A percentile compares a stretch with the other conserved stretches of the same genome.
These are phyloP conservation scores for Pyrus bretschneideri DNA, from an alignment of 306 rosid genomes.

Conservation along the genomic window DNA sequence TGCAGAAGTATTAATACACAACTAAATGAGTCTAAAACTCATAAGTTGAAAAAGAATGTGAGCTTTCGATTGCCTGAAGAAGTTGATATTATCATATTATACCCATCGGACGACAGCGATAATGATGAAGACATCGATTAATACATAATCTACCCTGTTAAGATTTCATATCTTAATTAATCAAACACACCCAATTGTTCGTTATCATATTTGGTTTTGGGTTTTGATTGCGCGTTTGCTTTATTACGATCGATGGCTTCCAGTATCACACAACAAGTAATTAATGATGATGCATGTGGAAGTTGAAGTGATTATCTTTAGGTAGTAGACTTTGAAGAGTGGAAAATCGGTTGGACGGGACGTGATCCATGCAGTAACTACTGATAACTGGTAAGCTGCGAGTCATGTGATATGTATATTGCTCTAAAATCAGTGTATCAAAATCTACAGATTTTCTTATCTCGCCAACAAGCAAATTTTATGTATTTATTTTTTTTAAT, in stretches of 20 bases:
- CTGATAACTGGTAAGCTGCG: background rate
- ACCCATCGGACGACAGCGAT: slow-evolving; percentile 4
- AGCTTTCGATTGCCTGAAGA: slow-evolving; percentile 28
- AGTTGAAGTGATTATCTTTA: too few species aligned
- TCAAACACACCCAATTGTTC: background rate
- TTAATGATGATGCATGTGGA: background rate
- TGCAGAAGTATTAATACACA: background rate
- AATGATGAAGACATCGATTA: background rate
- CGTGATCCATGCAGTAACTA: too few species aligned
- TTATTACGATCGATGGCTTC: too few species aligned
- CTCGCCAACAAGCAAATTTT: background rate
- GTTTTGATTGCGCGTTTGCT: background rate
- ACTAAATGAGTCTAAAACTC: background rate
- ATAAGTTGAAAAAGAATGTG: slow-evolving; percentile 23
- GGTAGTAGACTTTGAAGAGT: too few species aligned
- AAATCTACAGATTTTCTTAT: too few species aligned
- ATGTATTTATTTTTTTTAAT: too few species aligned
- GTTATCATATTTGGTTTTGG: background rate
- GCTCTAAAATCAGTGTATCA: background rate
- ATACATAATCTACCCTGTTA: background rate
- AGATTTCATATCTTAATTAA: background rate
- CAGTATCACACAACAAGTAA: too few species aligned
- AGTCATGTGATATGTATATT: background rate
- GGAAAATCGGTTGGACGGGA: too few species aligned
- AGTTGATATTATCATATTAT: slow-evolving; percentile 24